Conservation (phyloP, 441 rosid genomes). For the Brassica hybrid region DNA sequence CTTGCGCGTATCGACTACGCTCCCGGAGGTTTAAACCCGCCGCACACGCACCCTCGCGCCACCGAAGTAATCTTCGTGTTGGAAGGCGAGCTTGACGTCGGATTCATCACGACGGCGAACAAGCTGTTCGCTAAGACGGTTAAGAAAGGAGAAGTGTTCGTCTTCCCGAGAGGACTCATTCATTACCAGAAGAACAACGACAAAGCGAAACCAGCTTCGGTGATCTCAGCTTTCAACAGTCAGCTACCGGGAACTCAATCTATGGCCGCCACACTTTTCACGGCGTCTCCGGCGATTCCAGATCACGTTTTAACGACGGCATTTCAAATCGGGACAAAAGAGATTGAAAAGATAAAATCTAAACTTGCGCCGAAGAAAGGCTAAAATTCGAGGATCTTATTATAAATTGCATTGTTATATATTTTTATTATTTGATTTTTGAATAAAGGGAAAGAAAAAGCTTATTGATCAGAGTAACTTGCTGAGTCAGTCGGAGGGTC, state of each 20-base stretch:
- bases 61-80: conserved; percentile 76
- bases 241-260: conserved; percentile 88
- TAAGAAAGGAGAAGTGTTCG: conserved; percentile 75
- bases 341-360: conserved; percentile 68
- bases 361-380: conserved; percentile 76
- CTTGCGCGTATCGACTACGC: conserved; percentile 71
- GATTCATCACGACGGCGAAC: conserved; percentile 80
- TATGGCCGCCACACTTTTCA: conserved; percentile 63
- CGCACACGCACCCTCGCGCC: conserved; percentile 95
- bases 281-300: conserved; percentile 66
- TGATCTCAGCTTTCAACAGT: conserved; percentile 77
- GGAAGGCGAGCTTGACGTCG: conserved; percentile 81
- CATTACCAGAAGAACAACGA: conserved; percentile 90
- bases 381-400: not conserved
- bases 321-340: conserved; percentile 82
- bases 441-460: conserved; percentile 15
- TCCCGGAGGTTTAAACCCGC: conserved; percentile 81
- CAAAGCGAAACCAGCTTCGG: conserved; percentile 50
- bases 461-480: conserved; percentile 20
- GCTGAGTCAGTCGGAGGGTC: too few species aligned
- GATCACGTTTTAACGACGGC: conserved; percentile 69
- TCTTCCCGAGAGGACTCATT: conserved; percentile 75
- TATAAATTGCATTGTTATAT: not conserved
- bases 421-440: conserved; percentile 8
- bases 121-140: conserved; percentile 60